Base-by-base conservation (phyloP, 148 eudicot genomes). In the Chenopodium suecicum region DNA sequence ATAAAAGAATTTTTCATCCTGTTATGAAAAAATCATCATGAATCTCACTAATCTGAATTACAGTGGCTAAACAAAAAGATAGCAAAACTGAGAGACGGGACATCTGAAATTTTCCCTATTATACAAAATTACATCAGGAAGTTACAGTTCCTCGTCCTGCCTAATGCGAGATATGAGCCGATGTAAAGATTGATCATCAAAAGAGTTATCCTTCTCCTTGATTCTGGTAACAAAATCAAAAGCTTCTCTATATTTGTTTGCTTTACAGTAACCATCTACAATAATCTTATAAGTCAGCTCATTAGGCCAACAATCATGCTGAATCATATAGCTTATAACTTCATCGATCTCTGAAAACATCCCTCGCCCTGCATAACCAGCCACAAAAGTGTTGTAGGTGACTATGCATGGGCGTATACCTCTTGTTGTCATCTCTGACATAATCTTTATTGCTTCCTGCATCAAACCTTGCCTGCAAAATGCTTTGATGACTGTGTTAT, bases 351-450 rank as follows among this genome's bases (percentile, higher is more conserved):
- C 98, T n/a, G 74, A 77, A 76, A 93, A 93, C 85, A 85, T 84
- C 58, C 92, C 98, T 70, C 86, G 82, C 17, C 82, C 86, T 47
- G 98, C 90, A 83, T 91, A 93, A 9, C 98, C 99, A 14, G 97
- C 92, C 44, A 95, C 87, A 58, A 95, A 90, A 0, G 99, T 95
- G 80, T 93, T 95, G 79, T 87, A 95, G 0, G 99, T 95, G 46
- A 93, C 91, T 65, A 95, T 91, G 84, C 98, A 92, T 9, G 98
- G 98, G 19, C 91, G 87, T 44, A 95, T 92, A 9, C 98, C 98
- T 76, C 88, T 82, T 20, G 84, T 70, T 13, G 92, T 92, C 98
- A 95, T 93, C 81, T 91, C 94, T 25, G 93, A 86, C 85, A 93
- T 82, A 60, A 79, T 87, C 81, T 88, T 88, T 77, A 89, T 89